Evolutionary conservation across 768 basidiomycete genomes (phyloP).

Genomic region (Coprinopsis strossmayeri): DNA sequence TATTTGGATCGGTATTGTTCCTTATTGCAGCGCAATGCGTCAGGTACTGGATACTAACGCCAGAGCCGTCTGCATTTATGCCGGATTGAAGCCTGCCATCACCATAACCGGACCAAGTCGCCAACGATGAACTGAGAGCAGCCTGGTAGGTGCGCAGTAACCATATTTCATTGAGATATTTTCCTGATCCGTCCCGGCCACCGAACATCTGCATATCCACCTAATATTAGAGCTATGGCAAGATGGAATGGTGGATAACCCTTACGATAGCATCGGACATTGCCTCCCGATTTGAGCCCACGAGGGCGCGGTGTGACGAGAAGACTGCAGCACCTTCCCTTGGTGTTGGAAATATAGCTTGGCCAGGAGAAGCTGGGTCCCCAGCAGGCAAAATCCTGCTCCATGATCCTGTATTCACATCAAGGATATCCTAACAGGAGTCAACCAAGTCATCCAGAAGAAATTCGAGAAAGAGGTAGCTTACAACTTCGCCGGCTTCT

Average conservation of each 20-base stretch:
- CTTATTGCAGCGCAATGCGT: constrained; percentile 46
- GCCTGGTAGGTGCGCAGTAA: constrained; percentile 66
- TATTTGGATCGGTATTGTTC: constrained; percentile 12
- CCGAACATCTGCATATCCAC: constrained; percentile 50
- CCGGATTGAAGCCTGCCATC: constrained; percentile 58
- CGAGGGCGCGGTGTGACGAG: constrained; percentile 46
- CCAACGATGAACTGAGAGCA: constrained; percentile 45
- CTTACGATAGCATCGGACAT: constrained; percentile 62
- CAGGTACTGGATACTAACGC: constrained; percentile 57
- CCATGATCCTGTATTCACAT: constrained; percentile 59
- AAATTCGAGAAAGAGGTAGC: constrained; percentile 17
- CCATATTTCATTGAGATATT: constrained; percentile 72
- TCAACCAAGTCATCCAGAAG: constrained; percentile 3
- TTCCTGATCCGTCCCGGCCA: constrained; percentile 60
- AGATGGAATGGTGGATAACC: not conserved
- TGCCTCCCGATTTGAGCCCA: constrained; percentile 41
- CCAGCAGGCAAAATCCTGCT: constrained; percentile 69
- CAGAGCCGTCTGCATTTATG: constrained; percentile 56
- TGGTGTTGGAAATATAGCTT: constrained; percentile 50
- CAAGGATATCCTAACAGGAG: constrained; percentile 47
- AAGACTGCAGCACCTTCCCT: constrained; percentile 67
- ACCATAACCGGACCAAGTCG: constrained; percentile 60
- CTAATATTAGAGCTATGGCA: not conserved
- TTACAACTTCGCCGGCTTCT: constrained; percentile 66
- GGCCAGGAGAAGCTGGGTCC: constrained; percentile 54